phyloP scores from a whole-genome alignment of 192 early-diverging fungal species.

The Umbelopsis isabellina region DNA sequence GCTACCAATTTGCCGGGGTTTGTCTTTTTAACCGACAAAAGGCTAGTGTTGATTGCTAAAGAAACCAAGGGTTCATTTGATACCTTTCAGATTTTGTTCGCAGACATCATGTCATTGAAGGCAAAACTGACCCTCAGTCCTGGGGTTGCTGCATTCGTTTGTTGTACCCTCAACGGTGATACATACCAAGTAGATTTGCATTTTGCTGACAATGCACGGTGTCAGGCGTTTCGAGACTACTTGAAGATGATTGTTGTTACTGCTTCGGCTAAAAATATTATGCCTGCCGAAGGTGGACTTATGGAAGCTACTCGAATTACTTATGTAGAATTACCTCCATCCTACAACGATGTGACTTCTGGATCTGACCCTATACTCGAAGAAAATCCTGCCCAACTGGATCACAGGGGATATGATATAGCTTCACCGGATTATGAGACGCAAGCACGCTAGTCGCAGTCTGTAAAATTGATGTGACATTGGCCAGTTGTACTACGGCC shows the following conservation, averaged over 20 bases:
- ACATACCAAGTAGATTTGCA: not conserved
- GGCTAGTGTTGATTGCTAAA: slow-evolving; percentile 10
- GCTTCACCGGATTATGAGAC: not conserved
- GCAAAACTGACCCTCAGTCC: not conserved
- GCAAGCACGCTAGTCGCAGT: no score
- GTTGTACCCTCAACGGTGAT: not conserved
- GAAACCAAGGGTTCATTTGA: not conserved
- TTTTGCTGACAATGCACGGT: not conserved
- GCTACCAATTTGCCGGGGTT: not conserved
- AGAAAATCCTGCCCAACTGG: not conserved
- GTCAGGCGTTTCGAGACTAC: slow-evolving; percentile 1
- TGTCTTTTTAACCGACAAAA: slow-evolving; percentile 3
- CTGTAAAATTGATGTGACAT: no score
- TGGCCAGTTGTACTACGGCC: no score
- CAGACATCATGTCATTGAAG: not conserved
- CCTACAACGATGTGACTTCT: not conserved
- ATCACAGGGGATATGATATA: not conserved
- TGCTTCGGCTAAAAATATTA: not conserved
- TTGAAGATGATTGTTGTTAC: slow-evolving; percentile 18
- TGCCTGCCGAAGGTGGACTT: not conserved
- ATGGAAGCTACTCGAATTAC: slow-evolving; percentile 6
- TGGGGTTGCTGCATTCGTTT: not conserved
- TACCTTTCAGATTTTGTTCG: slow-evolving; percentile 1
- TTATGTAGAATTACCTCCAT: slow-evolving; percentile 1
- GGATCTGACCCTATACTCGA: slow-evolving; percentile 11